Evolutionary conservation across 208 protist genomes (phyloP).

Genomic region (Trypanosoma theileri): DNA sequence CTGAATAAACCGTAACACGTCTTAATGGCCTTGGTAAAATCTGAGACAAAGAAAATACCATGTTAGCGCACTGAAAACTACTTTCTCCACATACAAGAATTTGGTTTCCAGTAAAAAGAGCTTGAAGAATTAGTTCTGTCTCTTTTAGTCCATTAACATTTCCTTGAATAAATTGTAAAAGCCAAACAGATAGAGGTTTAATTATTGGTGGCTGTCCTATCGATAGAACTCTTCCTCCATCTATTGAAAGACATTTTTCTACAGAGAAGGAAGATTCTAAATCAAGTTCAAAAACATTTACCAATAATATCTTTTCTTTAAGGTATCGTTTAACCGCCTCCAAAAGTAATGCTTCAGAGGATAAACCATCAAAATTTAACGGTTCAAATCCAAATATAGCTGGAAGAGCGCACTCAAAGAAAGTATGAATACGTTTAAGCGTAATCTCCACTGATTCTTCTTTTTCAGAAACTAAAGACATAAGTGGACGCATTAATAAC

Average conservation of each 20-base stretch:
- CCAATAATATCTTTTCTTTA: constrained; percentile 5
- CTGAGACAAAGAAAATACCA: constrained; percentile 55
- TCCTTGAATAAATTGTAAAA: constrained; percentile 44
- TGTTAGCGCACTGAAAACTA: constrained; percentile 42
- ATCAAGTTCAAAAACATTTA: constrained; percentile 16
- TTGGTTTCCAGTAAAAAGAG: constrained; percentile 74
- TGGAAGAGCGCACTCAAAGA: constrained; percentile 38
- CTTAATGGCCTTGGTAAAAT: constrained; percentile 53
- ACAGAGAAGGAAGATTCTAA: neutral
- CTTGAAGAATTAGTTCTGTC: constrained; percentile 44
- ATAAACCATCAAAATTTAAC: neutral
- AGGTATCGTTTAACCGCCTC: constrained; percentile 10
- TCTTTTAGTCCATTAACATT: constrained; percentile 4
- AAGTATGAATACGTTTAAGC: constrained; percentile 30
- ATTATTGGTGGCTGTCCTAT: constrained; percentile 14
- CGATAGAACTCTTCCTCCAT: constrained; percentile 7
- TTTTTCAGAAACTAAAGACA: constrained; percentile 38
- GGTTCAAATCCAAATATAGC: constrained; percentile 27
- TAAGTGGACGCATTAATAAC: constrained; percentile 52
- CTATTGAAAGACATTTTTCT: constrained; percentile 3
- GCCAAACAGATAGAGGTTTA: constrained; percentile 63
- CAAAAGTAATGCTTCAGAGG: constrained; percentile 1
- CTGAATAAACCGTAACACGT: constrained; percentile 29
- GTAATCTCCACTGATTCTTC: constrained; percentile 23
- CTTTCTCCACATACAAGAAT: constrained; percentile 55